These are phyloP conservation scores for Suillus subalutaceus DNA, from an alignment of 768 basidiomycete genomes.

Conservation along the genomic window DNA sequence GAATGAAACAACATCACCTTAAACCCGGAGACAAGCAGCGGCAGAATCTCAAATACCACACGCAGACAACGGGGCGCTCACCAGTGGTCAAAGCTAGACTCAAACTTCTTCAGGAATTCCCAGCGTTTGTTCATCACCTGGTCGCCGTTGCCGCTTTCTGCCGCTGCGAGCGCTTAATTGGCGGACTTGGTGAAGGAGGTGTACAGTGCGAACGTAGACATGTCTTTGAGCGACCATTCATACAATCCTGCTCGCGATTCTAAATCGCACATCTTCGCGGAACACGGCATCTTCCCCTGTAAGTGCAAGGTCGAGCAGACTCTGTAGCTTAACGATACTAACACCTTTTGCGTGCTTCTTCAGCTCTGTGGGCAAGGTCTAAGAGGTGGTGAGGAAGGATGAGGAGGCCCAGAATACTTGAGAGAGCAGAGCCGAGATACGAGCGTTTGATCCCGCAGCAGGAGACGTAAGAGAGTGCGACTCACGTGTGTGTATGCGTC, in stretches of 20 bases:
- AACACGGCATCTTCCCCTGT: constrained; percentile 52
- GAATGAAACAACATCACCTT: constrained; percentile 39
- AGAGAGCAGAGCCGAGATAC: too few species aligned
- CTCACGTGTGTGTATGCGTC: too few species aligned
- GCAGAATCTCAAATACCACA: background rate
- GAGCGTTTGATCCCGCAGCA: constrained; percentile 27
- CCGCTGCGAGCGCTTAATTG: constrained; percentile 64
- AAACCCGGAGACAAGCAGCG: constrained; percentile 44
- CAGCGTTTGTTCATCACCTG: constrained; percentile 79
- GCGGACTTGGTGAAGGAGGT: constrained; percentile 85
- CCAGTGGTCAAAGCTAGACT: constrained; percentile 94
- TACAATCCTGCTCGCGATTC: constrained; percentile 21
- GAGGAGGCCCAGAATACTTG: too few species aligned
- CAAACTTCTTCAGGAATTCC: constrained; percentile 81
- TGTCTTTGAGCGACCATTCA: constrained; percentile 69
- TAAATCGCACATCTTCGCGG: too few species aligned
- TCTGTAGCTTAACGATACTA: too few species aligned
- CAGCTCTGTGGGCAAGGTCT: too few species aligned
- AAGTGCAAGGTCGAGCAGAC: too few species aligned
- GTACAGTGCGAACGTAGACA: constrained; percentile 91
- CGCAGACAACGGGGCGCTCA: constrained; percentile 37
- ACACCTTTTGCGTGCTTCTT: too few species aligned
- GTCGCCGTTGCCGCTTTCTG: constrained; percentile 61
- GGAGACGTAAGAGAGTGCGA: too few species aligned
- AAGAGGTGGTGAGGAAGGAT: too few species aligned